Evolutionary conservation across 2,329 filamentous ascomycete genomes (phyloP).

Genomic region (Clarireedia paspali): DNA sequence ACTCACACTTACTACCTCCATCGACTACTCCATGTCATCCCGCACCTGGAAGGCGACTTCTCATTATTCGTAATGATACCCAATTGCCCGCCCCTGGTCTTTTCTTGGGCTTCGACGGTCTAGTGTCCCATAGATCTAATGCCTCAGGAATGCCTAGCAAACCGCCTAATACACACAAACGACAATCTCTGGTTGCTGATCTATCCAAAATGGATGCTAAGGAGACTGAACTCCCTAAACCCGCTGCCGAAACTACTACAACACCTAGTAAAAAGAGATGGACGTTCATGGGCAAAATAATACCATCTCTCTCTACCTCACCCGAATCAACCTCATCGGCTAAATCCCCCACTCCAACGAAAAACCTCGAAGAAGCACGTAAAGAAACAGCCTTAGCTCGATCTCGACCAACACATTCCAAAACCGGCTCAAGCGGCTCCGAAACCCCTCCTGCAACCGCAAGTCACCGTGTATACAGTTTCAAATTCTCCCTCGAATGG

Average conservation of each 20-base stretch:
- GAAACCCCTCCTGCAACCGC: conserved; percentile 43
- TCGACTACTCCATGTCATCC: conserved; percentile 61
- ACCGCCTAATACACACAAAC: conserved; percentile 19
- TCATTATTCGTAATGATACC: conserved; percentile 63
- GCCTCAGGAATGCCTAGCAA: conserved; percentile 9
- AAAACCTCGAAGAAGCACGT: conserved; percentile 43
- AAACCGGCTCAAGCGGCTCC: conserved; percentile 48
- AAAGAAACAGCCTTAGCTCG: conserved; percentile 43
- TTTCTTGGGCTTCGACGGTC: conserved; percentile 58
- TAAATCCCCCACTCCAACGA: conserved; percentile 26
- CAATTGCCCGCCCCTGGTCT: conserved; percentile 29
- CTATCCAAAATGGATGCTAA: conserved; percentile 15
- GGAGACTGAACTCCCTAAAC: conserved; percentile 12
- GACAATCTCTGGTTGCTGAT: conserved; percentile 20
- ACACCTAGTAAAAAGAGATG: conserved; percentile 46
- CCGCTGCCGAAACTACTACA: conserved; percentile 13
- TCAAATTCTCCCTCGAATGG: conserved; percentile 69
- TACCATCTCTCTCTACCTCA: conserved; percentile 36
- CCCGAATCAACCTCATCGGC: conserved; percentile 2
- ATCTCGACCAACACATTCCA: conserved; percentile 33
- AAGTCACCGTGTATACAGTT: conserved; percentile 44
- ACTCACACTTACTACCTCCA: conserved; percentile 39
- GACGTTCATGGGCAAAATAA: conserved; percentile 56
- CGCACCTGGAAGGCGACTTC: conserved; percentile 58
- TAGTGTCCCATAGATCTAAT: conserved; percentile 25